Percentiles rank a stretch among this genome's conserved stretches.
phyloP scores from a whole-genome alignment of 2,329 filamentous ascomycete genomes.

The Monosporascus sp. region DNA sequence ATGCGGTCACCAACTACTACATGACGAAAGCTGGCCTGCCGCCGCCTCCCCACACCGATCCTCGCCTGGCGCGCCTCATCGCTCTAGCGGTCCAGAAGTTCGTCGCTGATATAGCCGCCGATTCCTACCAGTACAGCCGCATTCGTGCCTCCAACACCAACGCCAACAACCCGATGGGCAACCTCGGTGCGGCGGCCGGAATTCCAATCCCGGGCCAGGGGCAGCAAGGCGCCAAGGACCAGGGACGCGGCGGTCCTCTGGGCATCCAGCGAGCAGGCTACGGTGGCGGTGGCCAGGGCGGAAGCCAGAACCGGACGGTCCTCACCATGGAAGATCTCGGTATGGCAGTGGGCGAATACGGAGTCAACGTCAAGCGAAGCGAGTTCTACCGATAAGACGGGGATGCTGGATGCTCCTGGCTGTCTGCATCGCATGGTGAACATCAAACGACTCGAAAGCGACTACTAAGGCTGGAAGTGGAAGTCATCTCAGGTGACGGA shows the following conservation, averaged over 20 bases:
- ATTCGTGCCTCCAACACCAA: constrained; percentile 88
- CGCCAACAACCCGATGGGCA: constrained; percentile 87
- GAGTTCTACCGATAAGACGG: constrained; percentile 67
- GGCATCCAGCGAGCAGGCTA: constrained; percentile 75
- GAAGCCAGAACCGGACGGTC: constrained; percentile 85
- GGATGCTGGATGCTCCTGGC: neutral
- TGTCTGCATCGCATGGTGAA: neutral
- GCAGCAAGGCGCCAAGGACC: constrained; percentile 51
- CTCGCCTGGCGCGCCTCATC: constrained; percentile 84
- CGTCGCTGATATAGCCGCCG: constrained; percentile 92
- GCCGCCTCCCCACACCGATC: constrained; percentile 84
- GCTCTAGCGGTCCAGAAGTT: constrained; percentile 99
- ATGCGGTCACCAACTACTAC: constrained; percentile 97
- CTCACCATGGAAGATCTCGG: constrained; percentile 98
- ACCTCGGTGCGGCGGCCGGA: constrained; percentile 68
- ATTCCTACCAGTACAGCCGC: constrained; percentile 95
- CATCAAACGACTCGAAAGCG: neutral
- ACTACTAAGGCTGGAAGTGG: neutral
- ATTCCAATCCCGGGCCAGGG: constrained; percentile 60
- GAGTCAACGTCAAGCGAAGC: constrained; percentile 93
- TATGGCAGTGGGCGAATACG: constrained; percentile 97
- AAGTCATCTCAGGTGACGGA: too few species aligned
- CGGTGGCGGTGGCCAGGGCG: constrained; percentile 83
- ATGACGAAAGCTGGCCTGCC: constrained; percentile 93
- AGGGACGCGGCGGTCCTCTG: constrained; percentile 54